Evolutionary conservation across 2,329 filamentous ascomycete genomes (phyloP).

Genomic region (Gliomastix tumulicola): DNA sequence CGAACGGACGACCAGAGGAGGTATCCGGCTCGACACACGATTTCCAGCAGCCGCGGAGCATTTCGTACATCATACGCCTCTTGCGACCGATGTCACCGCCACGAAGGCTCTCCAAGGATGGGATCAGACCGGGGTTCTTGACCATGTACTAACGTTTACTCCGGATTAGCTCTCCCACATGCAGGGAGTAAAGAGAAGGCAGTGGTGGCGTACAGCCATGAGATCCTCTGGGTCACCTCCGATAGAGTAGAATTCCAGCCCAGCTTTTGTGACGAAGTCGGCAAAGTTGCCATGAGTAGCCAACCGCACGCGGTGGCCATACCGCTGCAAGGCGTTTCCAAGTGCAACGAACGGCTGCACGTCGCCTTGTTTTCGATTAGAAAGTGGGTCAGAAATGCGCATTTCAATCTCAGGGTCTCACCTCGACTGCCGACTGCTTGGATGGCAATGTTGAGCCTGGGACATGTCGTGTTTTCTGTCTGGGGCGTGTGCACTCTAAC

Average conservation of each 20-base stretch:
- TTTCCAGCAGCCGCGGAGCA: conserved; percentile 18
- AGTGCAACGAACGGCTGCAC: conserved; percentile 97
- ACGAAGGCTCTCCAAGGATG: conserved; percentile 76
- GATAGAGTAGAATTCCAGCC: conserved; percentile 84
- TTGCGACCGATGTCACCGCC: conserved; percentile 88
- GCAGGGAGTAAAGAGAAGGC: no score
- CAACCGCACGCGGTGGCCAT: conserved; percentile 83
- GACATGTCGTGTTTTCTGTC: background rate
- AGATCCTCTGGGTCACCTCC: conserved; percentile 89
- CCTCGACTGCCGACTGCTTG: conserved; percentile 64
- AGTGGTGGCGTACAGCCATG: no score
- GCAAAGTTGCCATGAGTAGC: conserved; percentile 90
- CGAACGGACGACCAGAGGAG: conserved; percentile 60
- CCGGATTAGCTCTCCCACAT: no score
- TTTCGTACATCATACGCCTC: conserved; percentile 63
- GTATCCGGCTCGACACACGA: conserved; percentile 17
- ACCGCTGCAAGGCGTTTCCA: conserved; percentile 80
- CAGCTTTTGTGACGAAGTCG: conserved; percentile 82
- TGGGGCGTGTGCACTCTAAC: background rate
- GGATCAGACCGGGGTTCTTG: conserved; percentile 84
- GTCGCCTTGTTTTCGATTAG: no score
- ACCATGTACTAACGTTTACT: no score
- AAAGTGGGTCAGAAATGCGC: no score
- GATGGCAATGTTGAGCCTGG: conserved; percentile 1
- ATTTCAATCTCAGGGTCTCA: no score